A percentile compares a stretch with the other conserved stretches of the same genome.
phyloP scores from a whole-genome alignment of 306 rosid species.

The Cucurbita maxima region DNA sequence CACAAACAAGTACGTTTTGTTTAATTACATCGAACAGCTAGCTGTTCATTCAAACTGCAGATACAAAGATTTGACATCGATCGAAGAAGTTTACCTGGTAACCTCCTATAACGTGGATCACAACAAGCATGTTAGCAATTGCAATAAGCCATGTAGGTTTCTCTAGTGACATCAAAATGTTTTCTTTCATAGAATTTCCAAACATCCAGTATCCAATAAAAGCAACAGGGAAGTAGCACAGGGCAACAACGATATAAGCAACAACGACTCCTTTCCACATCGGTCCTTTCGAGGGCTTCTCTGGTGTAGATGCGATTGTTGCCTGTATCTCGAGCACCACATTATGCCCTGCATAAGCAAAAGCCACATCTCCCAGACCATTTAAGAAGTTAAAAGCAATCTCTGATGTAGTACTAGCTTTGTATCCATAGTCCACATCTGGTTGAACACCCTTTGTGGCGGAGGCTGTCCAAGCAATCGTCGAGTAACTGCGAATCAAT shows the following conservation, averaged over 20 bases:
- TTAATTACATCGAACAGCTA: neutral
- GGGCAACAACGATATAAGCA: slow-evolving; percentile 75
- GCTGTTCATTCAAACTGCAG: neutral
- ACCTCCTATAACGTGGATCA: slow-evolving; percentile 83
- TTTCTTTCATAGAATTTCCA: slow-evolving; percentile 36
- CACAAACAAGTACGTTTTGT: neutral
- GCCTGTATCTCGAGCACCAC: slow-evolving; percentile 94
- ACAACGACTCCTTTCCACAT: slow-evolving; percentile 89
- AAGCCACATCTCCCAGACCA: slow-evolving; percentile 71
- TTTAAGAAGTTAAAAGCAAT: slow-evolving; percentile 43
- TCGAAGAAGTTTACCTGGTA: slow-evolving; percentile 48
- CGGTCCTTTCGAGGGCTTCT: slow-evolving; percentile 78
- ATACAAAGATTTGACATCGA: neutral
- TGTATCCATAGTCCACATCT: slow-evolving; percentile 43
- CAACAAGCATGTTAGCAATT: slow-evolving; percentile 73
- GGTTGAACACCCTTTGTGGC: slow-evolving; percentile 43
- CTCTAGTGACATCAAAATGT: slow-evolving; percentile 51
- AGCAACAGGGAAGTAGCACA: slow-evolving; percentile 93
- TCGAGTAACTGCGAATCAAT: slow-evolving; percentile 54
- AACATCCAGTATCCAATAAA: slow-evolving; percentile 56
- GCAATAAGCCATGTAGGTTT: slow-evolving; percentile 78
- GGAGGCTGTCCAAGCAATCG: slow-evolving; percentile 72
- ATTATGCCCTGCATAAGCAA: slow-evolving; percentile 93
- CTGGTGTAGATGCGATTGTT: slow-evolving; percentile 82
- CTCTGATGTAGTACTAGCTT: slow-evolving; percentile 27